These are phyloP conservation scores for Pleurotus salmoneostramineus DNA, from an alignment of 768 basidiomycete genomes.

Conservation along the genomic window DNA sequence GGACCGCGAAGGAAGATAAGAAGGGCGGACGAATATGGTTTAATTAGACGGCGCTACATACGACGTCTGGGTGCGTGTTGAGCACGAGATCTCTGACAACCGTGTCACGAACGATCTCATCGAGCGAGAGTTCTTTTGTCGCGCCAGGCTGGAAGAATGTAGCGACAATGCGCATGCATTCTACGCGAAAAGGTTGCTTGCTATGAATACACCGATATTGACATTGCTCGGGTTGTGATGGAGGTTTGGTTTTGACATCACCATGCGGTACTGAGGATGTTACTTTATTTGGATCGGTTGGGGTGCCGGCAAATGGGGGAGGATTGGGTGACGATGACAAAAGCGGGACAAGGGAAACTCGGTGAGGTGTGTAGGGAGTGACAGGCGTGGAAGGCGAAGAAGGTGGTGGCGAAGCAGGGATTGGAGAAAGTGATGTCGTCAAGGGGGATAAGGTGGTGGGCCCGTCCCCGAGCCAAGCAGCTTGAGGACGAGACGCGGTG, in stretches of 20 bases:
- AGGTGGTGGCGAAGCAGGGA: neutral
- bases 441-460: neutral
- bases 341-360: conserved; percentile 4
- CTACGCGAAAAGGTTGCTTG: conserved; percentile 16
- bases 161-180: conserved; percentile 23
- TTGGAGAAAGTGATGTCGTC: neutral
- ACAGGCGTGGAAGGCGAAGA: conserved; percentile 3
- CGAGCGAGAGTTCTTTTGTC: conserved; percentile 24
- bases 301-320: neutral
- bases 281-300: conserved; percentile 8
- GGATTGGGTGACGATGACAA: neutral
- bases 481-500: neutral
- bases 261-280: neutral
- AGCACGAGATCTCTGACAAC: conserved; percentile 21
- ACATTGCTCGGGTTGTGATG: conserved; percentile 12
- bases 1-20: neutral
- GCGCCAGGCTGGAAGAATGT: conserved; percentile 27
- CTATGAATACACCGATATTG: conserved; percentile 9
- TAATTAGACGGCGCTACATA: conserved; percentile 12
- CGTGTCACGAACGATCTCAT: conserved; percentile 20
- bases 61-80: conserved; percentile 32
- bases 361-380: conserved; percentile 4
- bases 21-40: neutral
- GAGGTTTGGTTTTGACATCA: conserved; percentile 7
- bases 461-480: neutral